Base-by-base conservation (phyloP, 805 yeast species). In the Metschnikowia shivogae region DNA sequence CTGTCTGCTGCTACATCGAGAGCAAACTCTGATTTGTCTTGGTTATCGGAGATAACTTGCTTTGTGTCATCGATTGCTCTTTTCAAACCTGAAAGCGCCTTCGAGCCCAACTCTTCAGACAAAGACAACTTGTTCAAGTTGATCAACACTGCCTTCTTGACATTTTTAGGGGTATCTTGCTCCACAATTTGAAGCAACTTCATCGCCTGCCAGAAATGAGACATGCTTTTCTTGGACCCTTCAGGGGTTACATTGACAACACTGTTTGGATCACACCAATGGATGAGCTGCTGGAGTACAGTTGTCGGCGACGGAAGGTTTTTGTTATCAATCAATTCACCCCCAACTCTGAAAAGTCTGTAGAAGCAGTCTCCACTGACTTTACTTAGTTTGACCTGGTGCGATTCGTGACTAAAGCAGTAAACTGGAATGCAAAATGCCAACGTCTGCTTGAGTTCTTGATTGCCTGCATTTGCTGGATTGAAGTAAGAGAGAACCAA, bases 391-490 rank as follows among this genome's bases (percentile, higher is more conserved):
- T 82, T 72, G 39, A 73, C 75, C 61, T 88, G 97, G 60, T 89
- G 95, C 13, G 67, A 67, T 0, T 72, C 68, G 55, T 83, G 89
- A 29, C 95, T 85, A 58, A 81, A 85, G 32, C 93, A 82, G 61
- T 86, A 89, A 0, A 86, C 95, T 0, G 97, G 97, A 13, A 90
- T 72, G 60, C 96, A 89, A 57, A 87, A 90, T 8, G 93, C 80
- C 47, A 90, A 76, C 0, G 86, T 86, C 62, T 90, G 97, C 39
- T 82, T 72, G 49, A 90, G 68, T 12, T 81, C 78, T 45, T 78
- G 83, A 54, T 88, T 88, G 5, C 70, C 64, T 5, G 77, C 63
- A 43, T 83, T 82, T 4, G 68, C 62, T 0, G 93, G 89, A 43
- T 84, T 81, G 65, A 87, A 90, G 57, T 89, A 92, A 0, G 86